Evolutionary conservation across 78 protist species (phyloP).

Genomic region (slime mould (Dictyostelium discoideum)): dicty_2.7 NC_007090.3:3631501-3632000

Average conservation of each 20-base stretch:
- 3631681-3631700: constrained; percentile 88
- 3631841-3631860: neutral
- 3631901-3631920: neutral
- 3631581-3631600: constrained; percentile 93
- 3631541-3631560: constrained; percentile 79
- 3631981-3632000: constrained; percentile 67
- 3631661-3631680: constrained; percentile 79
- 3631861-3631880: too few species aligned
- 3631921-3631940: constrained; percentile 93
- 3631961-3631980: constrained; percentile 21
- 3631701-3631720: constrained; percentile 42
- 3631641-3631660: constrained; percentile 5
- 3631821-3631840: constrained; percentile 92
- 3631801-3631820: constrained; percentile 15
- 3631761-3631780: constrained; percentile 81
- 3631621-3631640: neutral
- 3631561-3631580: constrained; percentile 87
- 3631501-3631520: constrained; percentile 79
- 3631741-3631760: constrained; percentile 23
- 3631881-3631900: neutral
- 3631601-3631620: constrained; percentile 92
- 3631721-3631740: constrained; percentile 47
- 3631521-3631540: constrained; percentile 57
- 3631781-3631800: constrained; percentile 70
- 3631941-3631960: constrained; percentile 12